Percentiles rank a stretch among this genome's conserved stretches.
Conservation (phyloP, 768 basidiomycete genomes). For the Wakefieldia striispora region DNA sequence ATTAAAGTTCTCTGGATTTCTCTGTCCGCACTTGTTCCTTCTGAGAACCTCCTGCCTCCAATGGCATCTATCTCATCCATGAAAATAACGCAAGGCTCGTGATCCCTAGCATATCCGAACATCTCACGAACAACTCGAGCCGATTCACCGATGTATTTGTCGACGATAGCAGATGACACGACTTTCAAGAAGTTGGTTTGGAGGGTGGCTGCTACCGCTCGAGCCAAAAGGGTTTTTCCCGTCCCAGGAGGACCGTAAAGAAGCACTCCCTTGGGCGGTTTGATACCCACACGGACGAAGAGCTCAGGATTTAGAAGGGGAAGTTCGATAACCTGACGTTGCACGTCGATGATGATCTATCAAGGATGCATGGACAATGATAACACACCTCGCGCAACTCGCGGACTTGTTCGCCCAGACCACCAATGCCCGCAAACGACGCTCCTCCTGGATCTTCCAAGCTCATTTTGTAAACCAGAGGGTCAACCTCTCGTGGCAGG, state of each 20-base stretch:
- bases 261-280: conserved; percentile 93
- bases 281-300: conserved; percentile 94
- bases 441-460: conserved; percentile 96
- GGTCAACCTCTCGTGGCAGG: conserved; percentile 95
- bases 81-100: conserved; percentile 98
- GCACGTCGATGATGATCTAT: neutral
- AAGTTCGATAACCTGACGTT: conserved; percentile 83
- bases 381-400: conserved; percentile 85
- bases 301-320: conserved; percentile 93
- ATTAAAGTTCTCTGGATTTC: conserved; percentile 98
- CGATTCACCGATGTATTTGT: conserved; percentile 98
- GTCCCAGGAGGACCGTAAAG: conserved; percentile 97
- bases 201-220: conserved; percentile 93
- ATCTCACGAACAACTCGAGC: conserved; percentile 96
- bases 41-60: conserved; percentile 86
- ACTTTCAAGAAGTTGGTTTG: conserved; percentile 98
- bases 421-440: conserved; percentile 95
- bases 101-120: conserved; percentile 97
- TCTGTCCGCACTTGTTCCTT: conserved; percentile 96
- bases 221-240: conserved; percentile 91
- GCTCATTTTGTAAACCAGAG: conserved; percentile 99
- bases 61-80: conserved; percentile 99
- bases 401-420: conserved; percentile 92
- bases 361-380: neutral
- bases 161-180: conserved; percentile 95